Base-by-base conservation (phyloP, 768 basidiomycete species). In the Suillus subalutaceus region DNA sequence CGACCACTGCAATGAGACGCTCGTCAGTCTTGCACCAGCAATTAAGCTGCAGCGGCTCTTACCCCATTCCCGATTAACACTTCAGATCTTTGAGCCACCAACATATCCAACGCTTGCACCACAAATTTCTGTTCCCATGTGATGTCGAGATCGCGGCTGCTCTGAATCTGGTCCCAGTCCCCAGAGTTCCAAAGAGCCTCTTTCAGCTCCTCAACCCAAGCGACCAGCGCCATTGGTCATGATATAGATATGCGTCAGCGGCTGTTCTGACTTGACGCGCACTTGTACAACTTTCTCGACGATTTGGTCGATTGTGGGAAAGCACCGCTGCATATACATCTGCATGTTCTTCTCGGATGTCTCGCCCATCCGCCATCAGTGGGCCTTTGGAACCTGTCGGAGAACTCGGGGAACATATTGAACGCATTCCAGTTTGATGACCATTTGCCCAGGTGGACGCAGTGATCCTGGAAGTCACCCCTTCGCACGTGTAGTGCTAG, bases 41-140 rank as follows among this genome's bases (percentile, higher is more conserved):
- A 40, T n/a, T 4, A 26, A 3, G 9, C 3, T 58, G 6, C 20
- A n/a, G 15, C 56, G 32, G 9, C 6, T 73, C 83, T 70, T 65
- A 83, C 83, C 72, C 85, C 85, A 57, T 86, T 86, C 7, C 84
- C 85, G 44, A 85, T 73, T 69, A 86, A 82, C 32, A 81, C 77
- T 63, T 85, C 82, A 6, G 83, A 83, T 62, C 76, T 73, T 66
- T 79, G 72, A 2, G 80, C 83, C 50, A 85, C 77, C 13, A 80
- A 72, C 83, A 87, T 86, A 67, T 86, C 85, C 44, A 85, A 68
- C 55, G 81, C 82, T 69, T 83, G 81, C 0, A 74, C 74, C n/a
- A 83, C 79, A 55, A 77, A 82, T 62, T 73, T 72, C 70, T 86
- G 81, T 68, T 84, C 82, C 71, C 72, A 72, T 5, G 74, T 79